Percentiles rank a stretch among this genome's conserved stretches.
Conservation (phyloP, 2,329 filamentous ascomycete species). For the Rutstroemia sp. region DNA sequence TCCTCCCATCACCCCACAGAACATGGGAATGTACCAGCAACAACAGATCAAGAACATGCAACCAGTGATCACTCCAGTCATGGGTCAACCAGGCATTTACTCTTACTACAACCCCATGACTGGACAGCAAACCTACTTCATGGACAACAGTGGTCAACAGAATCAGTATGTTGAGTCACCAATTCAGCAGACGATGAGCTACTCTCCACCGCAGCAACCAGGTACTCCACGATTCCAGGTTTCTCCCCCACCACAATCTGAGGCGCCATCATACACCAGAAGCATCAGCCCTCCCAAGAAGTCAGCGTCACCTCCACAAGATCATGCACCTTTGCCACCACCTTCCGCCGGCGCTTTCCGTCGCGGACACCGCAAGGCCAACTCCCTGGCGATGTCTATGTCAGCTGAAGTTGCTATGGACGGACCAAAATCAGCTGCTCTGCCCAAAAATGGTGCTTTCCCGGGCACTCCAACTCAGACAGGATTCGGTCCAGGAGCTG, state of each 20-base stretch:
- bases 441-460: constrained; percentile 72
- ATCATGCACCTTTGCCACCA: constrained; percentile 68
- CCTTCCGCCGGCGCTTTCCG: constrained; percentile 90
- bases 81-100: constrained; percentile 69
- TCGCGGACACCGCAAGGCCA: constrained; percentile 85
- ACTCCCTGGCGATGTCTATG: constrained; percentile 47
- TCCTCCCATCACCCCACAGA: constrained; percentile 43
- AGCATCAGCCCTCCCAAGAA: constrained; percentile 61
- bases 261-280: constrained; percentile 44
- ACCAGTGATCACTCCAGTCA: constrained; percentile 40
- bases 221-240: constrained; percentile 70
- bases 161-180: constrained; percentile 35
- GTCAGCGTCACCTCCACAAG: constrained; percentile 61
- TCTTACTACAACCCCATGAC: constrained; percentile 80
- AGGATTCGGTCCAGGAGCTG: constrained; percentile 84
- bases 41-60: constrained; percentile 31
- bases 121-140: constrained; percentile 73
- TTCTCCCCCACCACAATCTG: constrained; percentile 65
- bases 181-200: constrained; percentile 25
- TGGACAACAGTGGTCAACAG: constrained; percentile 39
- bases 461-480: constrained; percentile 74
- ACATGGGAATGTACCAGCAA: constrained; percentile 45
- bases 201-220: constrained; percentile 45
- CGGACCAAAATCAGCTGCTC: constrained; percentile 49
- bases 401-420: constrained; percentile 21